Evolutionary conservation across 192 early-diverging fungal genomes (phyloP), one percentile per base, ranked within the genome.

Genomic region (Podila verticillata): DNA sequence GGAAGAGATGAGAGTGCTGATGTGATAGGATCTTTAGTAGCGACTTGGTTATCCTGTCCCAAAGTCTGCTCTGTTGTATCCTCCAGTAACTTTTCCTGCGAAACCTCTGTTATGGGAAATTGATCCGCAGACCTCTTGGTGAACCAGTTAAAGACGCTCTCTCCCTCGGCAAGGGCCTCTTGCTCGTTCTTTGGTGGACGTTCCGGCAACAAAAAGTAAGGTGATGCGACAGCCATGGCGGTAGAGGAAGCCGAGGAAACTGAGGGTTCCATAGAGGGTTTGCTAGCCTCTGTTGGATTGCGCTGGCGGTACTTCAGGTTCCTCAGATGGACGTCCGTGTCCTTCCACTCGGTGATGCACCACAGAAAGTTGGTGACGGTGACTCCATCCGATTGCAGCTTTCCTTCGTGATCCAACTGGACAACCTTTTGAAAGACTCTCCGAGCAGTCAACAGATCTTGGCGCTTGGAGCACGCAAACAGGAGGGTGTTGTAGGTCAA

Each of bases 401-500:
- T 48, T 61, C 78, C 44, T 63, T 86, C 49, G 71, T 70, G 31
- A 74, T 85, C 84, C 47, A 84, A 74, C 56, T 87, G 72, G 5
- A 92, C 73, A 72, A 93, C 87, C 56, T 84, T 82, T 70, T 83
- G 83, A 54, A 91, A 91, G 20, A 94, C 84, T 34, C 82, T 74
- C 26, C 95, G 84, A 5, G 94, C 94, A 34, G 90, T 79, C 17
- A 81, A 75, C 29, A 99, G 83, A 68, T 99, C 93, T 48, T 86
- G 90, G 15, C 92, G 88, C 57, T 82, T 83, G 5, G 93, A 92
- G 63, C 93, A 93, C 2, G 89, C 92, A 74, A 89, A 84, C 20
- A 99, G 73, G 24, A 99, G 66, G 0, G 92, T 93, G 74, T 94
- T 94, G 88, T 92, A 97, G 1, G 95, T 96, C 68, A 89, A 81